Percentiles rank a stretch among this genome's conserved stretches.
Conservation (phyloP, 305 asterid species). For the Fraxinus ornus region DNA sequence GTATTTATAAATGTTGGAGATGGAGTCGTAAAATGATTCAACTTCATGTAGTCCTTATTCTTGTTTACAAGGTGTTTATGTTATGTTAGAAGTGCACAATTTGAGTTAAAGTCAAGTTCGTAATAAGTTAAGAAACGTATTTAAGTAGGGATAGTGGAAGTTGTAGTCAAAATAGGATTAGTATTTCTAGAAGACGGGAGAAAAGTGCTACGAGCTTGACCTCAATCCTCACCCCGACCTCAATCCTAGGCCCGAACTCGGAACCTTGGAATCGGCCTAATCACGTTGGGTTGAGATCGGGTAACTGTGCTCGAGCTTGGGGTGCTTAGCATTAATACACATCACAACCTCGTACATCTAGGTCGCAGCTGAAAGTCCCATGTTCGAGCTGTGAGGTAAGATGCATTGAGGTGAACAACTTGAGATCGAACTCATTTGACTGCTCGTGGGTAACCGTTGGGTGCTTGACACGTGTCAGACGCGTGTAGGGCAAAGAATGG, state of each 20-base stretch:
- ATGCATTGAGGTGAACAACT: not conserved
- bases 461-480: not conserved
- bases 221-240: too few species aligned
- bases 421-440: not conserved
- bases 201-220: too few species aligned
- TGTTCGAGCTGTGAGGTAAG: not conserved
- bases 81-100: not conserved
- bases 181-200: not conserved
- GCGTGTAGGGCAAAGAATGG: not conserved
- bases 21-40: not conserved
- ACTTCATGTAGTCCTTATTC: not conserved
- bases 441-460: not conserved
- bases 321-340: not conserved
- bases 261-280: too few species aligned
- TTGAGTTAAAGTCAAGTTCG: not conserved
- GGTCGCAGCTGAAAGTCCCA: not conserved
- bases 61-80: not conserved
- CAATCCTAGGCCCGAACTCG: too few species aligned
- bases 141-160: not conserved
- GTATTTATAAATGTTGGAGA: too few species aligned
- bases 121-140: too few species aligned
- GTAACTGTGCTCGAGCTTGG: not conserved
- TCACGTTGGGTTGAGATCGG: not conserved
- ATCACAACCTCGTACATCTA: not conserved
- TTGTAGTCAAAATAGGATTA: not conserved